Evolutionary conservation across 176 grass and related monocot species (phyloP), one percentile per base, ranked within the genome.

Genomic region (Musa itinerans): DNA sequence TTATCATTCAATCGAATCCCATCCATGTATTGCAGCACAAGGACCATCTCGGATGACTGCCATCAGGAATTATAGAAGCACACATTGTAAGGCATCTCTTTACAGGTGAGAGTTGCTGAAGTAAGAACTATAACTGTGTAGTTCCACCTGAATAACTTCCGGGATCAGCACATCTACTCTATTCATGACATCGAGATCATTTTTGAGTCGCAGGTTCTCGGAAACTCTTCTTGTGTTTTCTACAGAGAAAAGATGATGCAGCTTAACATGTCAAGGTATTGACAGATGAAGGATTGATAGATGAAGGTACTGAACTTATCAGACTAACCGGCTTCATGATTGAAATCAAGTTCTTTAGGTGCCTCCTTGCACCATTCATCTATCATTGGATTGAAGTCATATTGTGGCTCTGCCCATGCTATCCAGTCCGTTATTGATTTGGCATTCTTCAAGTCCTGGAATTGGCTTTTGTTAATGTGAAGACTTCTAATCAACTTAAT

Each of bases 331-430:
- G 95, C 95, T 92, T 99, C 95, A 49, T 87, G 80, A 81, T 94
- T 94, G 68, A 99, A 99, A 87, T 99, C 90, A 81, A 99, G 95
- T 85, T 98, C 95, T 78, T 94, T 98, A 70, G 90, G 88, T 72
- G 90, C 86, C 66, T 98, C 95, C 72, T 91, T 98, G 76, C 88
- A 90, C 95, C 95, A 98, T 80, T 98, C 95, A 89, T 98, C 90
- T 80, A 98, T 91, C 86, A 98, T 93, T 17, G 86, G 88, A 63
- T 81, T 98, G 68, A 98, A 94, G 80, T 98, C 24, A 80, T 91
- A 98, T 56, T 78, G 87, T 23, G 95, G 95, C 86, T 98, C 95
- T 74, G 90, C 90, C 95, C 95, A 98, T 69, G 95, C 95, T 65
- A 93, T 94, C 95, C 95, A 98, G 79, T 98, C 86, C 74, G 87